A percentile compares a stretch with the other conserved stretches of the same genome.
Evolutionary conservation across 768 basidiomycete species (phyloP).

Genomic region (Leccinum imitatum): DNA sequence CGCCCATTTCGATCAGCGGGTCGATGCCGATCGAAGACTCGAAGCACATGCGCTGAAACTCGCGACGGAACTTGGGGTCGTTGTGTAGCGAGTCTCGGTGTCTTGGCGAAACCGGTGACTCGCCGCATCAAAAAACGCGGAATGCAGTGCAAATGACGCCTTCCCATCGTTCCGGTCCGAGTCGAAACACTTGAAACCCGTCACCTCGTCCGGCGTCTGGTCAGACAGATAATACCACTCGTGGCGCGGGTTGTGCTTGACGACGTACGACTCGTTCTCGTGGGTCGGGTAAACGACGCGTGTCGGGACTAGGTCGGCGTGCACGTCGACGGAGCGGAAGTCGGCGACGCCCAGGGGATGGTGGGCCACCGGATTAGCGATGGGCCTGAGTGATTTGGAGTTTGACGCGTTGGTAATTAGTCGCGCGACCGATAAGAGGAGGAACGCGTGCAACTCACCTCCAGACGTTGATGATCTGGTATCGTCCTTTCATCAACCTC

Average conservation of each 20-base stretch:
- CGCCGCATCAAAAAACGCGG: constrained; percentile 37
- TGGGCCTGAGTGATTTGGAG: constrained; percentile 18
- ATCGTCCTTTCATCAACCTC: constrained; percentile 37
- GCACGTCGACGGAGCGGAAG: constrained; percentile 35
- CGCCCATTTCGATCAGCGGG: constrained; percentile 76
- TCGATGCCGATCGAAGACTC: not conserved
- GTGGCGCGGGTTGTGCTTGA: not conserved
- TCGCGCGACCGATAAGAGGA: not conserved
- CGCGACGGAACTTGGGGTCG: not conserved
- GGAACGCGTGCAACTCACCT: constrained; percentile 16
- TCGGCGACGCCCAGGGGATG: constrained; percentile 39
- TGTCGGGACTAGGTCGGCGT: constrained; percentile 35
- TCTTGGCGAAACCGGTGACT: constrained; percentile 13
- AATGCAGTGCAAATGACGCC: constrained; percentile 39
- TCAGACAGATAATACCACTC: constrained; percentile 39
- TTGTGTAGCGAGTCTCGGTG: not conserved
- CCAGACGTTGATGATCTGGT: constrained; percentile 46
- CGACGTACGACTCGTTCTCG: too few relatives aligned
- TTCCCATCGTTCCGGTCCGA: constrained; percentile 30
- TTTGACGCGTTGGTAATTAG: too few relatives aligned
- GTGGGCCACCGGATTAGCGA: constrained; percentile 36
- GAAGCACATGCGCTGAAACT: not conserved
- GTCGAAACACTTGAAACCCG: constrained; percentile 44
- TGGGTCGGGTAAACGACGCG: constrained; percentile 31
- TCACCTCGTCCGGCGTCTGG: constrained; percentile 40